These are phyloP conservation scores for Alternaria incomplexa DNA, from an alignment of 2,329 filamentous ascomycete genomes.

Conservation along the genomic window DNA sequence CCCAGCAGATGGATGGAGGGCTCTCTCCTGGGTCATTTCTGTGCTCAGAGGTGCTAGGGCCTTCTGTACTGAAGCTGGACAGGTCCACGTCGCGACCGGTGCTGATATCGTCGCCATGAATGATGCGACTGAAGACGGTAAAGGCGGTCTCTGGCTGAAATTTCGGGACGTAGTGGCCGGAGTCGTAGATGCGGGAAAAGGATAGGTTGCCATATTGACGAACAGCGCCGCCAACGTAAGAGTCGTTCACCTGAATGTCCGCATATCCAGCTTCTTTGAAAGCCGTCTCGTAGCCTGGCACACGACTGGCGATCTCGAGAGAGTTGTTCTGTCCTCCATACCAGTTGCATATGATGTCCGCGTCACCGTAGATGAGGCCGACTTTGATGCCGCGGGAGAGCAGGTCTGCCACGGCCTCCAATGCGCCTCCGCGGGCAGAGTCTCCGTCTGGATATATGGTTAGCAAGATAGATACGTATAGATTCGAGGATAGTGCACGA, in stretches of 20 bases:
- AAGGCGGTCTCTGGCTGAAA: constrained; percentile 55
- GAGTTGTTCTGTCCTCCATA: constrained; percentile 77
- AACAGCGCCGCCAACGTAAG: constrained; percentile 72
- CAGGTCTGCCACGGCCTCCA: constrained; percentile 51
- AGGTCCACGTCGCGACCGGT: constrained; percentile 59
- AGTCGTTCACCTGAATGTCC: constrained; percentile 70
- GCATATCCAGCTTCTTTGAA: constrained; percentile 74
- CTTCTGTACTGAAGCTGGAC: constrained; percentile 62
- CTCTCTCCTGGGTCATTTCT: constrained; percentile 58
- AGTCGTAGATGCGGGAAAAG: constrained; percentile 59
- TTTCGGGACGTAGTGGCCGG: constrained; percentile 58
- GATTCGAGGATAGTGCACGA: background rate
- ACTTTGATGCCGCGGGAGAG: constrained; percentile 57
- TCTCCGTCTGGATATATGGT: constrained; percentile 50
- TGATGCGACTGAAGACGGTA: constrained; percentile 59
- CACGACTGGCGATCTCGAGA: constrained; percentile 56
- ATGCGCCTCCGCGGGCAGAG: constrained; percentile 48
- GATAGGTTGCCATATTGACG: constrained; percentile 74
- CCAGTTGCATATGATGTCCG: constrained; percentile 65
- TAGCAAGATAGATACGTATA: background rate
- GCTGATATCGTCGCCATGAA: constrained; percentile 56
- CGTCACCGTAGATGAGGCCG: constrained; percentile 73
- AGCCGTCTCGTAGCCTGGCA: constrained; percentile 53
- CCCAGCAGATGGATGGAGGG: constrained; percentile 64
- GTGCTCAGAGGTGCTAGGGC: constrained; percentile 63